Evolutionary conservation across 2,329 filamentous ascomycete genomes (phyloP).

Genomic region (Diaporthe australafricana): DNA sequence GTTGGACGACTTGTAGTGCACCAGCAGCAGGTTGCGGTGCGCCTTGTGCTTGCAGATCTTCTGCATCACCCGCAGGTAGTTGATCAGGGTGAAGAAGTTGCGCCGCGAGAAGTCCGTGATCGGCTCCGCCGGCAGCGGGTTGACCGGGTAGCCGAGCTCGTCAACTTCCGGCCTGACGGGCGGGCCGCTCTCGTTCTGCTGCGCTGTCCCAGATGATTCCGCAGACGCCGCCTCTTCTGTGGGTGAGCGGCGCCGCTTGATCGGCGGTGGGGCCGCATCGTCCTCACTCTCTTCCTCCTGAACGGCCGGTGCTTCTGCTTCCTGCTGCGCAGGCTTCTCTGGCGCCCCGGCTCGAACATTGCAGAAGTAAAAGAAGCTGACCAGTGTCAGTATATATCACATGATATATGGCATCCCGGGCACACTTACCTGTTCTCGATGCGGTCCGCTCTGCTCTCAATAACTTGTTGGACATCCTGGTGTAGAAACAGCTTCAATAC

Average conservation of each 20-base stretch:
- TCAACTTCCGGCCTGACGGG: constrained; percentile 74
- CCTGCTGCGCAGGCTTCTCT: constrained; percentile 37
- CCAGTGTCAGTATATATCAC: not conserved
- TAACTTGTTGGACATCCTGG: constrained; percentile 90
- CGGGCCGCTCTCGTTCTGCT: constrained; percentile 40
- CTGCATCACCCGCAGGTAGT: constrained; percentile 94
- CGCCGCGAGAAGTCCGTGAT: constrained; percentile 93
- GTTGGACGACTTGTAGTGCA: constrained; percentile 94
- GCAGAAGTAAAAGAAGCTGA: constrained; percentile 92
- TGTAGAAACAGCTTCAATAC: constrained; percentile 94
- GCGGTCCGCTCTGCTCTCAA: constrained; percentile 86
- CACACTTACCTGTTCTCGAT: constrained; percentile 77
- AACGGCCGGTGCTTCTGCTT: constrained; percentile 39
- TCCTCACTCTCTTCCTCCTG: constrained; percentile 69
- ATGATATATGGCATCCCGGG: not conserved
- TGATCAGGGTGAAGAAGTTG: constrained; percentile 95
- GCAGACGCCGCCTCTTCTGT: constrained; percentile 40
- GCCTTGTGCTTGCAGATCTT: constrained; percentile 97
- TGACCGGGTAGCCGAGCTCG: constrained; percentile 85
- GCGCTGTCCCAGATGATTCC: constrained; percentile 39
- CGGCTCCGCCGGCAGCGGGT: constrained; percentile 76
- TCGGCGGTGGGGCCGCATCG: constrained; percentile 87
- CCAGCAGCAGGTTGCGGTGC: constrained; percentile 91
- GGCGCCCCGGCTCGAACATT: constrained; percentile 65
- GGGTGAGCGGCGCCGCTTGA: constrained; percentile 68